phyloP scores from a whole-genome alignment of 179 eudicot species.

The Camellia oleifera region DNA sequence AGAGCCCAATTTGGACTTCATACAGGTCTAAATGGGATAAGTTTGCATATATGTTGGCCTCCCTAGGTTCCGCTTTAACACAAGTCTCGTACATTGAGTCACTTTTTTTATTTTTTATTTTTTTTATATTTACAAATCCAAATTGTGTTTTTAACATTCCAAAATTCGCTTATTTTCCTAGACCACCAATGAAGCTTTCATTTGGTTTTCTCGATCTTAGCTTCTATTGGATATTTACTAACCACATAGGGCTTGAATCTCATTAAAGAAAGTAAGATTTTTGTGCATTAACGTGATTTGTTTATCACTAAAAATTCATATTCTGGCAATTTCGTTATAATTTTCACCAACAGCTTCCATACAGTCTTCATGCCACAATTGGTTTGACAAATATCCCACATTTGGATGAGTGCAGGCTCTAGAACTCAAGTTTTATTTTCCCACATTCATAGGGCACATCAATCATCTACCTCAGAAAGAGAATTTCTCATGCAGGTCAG shows the following conservation, averaged over 20 bases:
- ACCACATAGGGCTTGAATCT: too few relatives aligned
- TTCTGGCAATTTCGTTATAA: too few relatives aligned
- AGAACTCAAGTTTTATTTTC: constrained; percentile 21
- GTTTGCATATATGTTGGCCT: background rate
- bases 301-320: too few relatives aligned
- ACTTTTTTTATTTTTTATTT: too few relatives aligned
- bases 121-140: too few relatives aligned
- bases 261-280: too few relatives aligned
- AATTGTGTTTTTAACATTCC: too few relatives aligned
- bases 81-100: too few relatives aligned
- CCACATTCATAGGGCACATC: background rate
- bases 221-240: too few relatives aligned
- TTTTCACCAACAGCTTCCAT: background rate
- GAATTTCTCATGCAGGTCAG: constrained; percentile 20
- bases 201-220: background rate
- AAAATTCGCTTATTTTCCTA: background rate
- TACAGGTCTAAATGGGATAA: background rate
- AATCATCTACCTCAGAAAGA: constrained; percentile 2
- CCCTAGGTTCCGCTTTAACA: too few relatives aligned
- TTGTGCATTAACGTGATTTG: too few relatives aligned
- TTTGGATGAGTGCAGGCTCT: constrained; percentile 25
- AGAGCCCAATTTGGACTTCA: background rate
- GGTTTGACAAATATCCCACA: background rate
- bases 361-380: background rate
- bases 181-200: background rate